Evolutionary conservation across 768 basidiomycete species (phyloP), one percentile per base, ranked within the genome.

Genomic region (Hygrophorus pudorinus): DNA sequence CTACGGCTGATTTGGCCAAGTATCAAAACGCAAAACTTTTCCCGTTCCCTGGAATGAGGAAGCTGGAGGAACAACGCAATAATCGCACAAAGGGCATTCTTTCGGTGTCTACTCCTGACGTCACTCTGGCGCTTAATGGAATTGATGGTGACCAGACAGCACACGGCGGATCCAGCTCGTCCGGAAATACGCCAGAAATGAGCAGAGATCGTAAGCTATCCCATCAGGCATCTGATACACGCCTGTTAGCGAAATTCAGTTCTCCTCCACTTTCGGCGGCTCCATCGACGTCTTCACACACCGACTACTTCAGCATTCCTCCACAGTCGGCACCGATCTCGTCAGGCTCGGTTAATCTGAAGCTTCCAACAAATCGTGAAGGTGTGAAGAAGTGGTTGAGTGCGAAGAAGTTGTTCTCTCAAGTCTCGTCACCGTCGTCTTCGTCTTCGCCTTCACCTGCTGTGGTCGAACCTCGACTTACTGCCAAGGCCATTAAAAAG

Each of bases 11-110:
- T 62, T 62, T 81, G 58, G 68, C 71, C 21, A 86, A 73, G 62
- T 93, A 85, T 62, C 78, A 78, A 50, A 76, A 79, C 51, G 66
- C 76, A 21, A 97, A 97, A 59, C 68, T 96, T 29, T 85, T 84
- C 62, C 89, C 92, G 1, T 92, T 94, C 72, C 89, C 88, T 18
- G 89, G 88, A 30, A 81, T 91, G 60, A 74, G 80, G 55, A 75
- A 76, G 53, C 67, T 91, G 30, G 85, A 85, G 58, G 81, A 85
- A 56, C 76, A 85, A 54, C 72, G 79, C 41, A 78, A 69, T 52
- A 75, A 78, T 28, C 69, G 71, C 43, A 73, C 72, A 42, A 74
- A 72, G 5, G 60, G 77, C 37, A 63, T 70, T 58, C 41, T 64
- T 59, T 67, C 71, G 5, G 57, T 65, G 5, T 70, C 70, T 2